Percentiles rank a stretch among this genome's conserved stretches.
phyloP scores from a whole-genome alignment of 2,329 filamentous ascomycete genomes.

The Xylariaceae sp. region DNA sequence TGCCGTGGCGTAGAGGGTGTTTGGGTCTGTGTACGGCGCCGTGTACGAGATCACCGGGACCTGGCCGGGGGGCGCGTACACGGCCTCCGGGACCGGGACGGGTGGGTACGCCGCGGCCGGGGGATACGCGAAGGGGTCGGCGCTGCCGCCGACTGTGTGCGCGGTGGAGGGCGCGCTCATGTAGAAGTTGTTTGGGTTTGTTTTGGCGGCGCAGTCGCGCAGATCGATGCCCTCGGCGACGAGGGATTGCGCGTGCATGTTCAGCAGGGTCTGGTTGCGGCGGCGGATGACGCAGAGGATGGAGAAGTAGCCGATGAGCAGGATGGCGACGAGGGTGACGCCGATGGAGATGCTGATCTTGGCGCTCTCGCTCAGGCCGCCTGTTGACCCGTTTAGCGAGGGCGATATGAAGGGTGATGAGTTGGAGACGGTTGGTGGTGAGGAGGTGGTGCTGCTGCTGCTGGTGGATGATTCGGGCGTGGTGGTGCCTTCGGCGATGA shows the following conservation, averaged over 20 bases:
- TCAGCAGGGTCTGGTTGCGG: conserved; percentile 1
- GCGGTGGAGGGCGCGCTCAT: conserved; percentile 3
- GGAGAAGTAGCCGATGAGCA: conserved; percentile 8
- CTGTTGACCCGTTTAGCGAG: background rate
- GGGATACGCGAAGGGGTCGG: no score
- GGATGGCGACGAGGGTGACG: conserved; percentile 15
- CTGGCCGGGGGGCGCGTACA: background rate
- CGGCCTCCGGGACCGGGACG: no score
- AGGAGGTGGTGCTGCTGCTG: background rate
- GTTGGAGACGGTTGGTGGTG: background rate
- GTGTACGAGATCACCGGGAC: background rate
- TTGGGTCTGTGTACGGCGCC: background rate
- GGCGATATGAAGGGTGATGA: conserved; percentile 8
- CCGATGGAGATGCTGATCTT: conserved; percentile 15
- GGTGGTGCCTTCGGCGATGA: conserved; percentile 2
- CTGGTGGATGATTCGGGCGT: background rate
- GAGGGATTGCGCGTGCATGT: background rate
- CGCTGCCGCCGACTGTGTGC: background rate
- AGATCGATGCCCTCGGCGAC: background rate
- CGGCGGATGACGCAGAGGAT: conserved; percentile 12
- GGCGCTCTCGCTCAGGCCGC: conserved; percentile 4
- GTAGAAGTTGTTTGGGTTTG: conserved; percentile 1
- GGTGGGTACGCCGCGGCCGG: no score
- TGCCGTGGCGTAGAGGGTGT: no score
- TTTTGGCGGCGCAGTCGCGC: background rate